Conservation (phyloP, 2,329 filamentous ascomycete species). For the Cordyceps farinosa region DNA sequence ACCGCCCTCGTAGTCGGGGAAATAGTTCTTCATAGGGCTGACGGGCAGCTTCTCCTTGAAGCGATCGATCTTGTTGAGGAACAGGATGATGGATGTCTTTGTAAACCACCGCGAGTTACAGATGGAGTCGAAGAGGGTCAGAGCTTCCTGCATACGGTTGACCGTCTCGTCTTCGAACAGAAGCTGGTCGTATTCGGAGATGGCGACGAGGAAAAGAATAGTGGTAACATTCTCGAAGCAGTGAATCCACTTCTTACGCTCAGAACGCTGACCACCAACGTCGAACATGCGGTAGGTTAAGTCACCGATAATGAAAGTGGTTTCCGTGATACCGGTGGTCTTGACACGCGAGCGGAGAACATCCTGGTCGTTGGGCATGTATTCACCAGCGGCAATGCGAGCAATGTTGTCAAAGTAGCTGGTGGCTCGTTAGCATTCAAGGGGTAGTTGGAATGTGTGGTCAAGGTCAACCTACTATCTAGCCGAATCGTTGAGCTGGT, state of each 20-base stretch:
- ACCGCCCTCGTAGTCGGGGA: slow-evolving; percentile 89
- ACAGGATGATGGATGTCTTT: slow-evolving; percentile 83
- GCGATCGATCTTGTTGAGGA: slow-evolving; percentile 86
- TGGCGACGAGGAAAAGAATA: slow-evolving; percentile 93
- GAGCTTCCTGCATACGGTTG: slow-evolving; percentile 88
- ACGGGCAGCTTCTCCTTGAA: slow-evolving; percentile 82
- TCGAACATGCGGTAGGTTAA: slow-evolving; percentile 97
- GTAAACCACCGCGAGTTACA: slow-evolving; percentile 90
- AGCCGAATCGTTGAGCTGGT: slow-evolving; percentile 93
- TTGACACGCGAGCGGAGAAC: slow-evolving; percentile 94
- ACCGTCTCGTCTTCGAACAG: slow-evolving; percentile 95
- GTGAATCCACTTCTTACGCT: slow-evolving; percentile 99
- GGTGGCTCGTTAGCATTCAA: slow-evolving; percentile 31
- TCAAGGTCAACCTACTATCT: slow-evolving; percentile 72
- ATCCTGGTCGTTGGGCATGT: slow-evolving; percentile 93
- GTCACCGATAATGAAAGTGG: slow-evolving; percentile 91
- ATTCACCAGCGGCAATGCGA: slow-evolving; percentile 85
- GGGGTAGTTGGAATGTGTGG: background rate
- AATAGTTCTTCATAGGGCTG: slow-evolving; percentile 85
- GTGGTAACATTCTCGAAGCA: slow-evolving; percentile 98
- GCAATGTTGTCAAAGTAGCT: slow-evolving; percentile 96
- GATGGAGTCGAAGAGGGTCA: slow-evolving; percentile 83
- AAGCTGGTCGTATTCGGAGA: slow-evolving; percentile 94
- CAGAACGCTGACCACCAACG: slow-evolving; percentile 90
- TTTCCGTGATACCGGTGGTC: slow-evolving; percentile 96